Percentiles rank a stretch among this genome's conserved stretches.
Conservation (phyloP, 768 basidiomycete species). For the Hericium erinaceus region DNA sequence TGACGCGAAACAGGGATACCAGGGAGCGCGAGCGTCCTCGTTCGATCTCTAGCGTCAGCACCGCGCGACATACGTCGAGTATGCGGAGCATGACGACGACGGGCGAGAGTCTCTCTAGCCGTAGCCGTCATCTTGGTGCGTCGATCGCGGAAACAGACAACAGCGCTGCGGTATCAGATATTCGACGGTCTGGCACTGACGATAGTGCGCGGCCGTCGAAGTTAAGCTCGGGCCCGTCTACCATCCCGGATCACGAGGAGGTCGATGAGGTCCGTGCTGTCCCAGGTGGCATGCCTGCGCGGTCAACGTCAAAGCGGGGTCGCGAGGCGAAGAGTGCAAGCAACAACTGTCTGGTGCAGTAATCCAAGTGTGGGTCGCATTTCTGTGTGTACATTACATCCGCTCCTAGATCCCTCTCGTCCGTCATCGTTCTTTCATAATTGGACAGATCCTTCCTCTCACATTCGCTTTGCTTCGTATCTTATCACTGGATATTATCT, state of each 20-base stretch:
- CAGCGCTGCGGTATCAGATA: neutral
- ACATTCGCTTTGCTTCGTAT: neutral
- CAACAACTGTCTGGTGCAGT: conserved; percentile 1
- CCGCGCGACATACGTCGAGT: conserved; percentile 42
- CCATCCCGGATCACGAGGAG: neutral
- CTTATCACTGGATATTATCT: conserved; percentile 3
- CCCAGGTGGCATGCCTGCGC: neutral
- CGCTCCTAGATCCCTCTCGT: neutral
- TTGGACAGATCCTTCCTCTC: neutral
- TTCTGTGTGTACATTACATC: neutral
- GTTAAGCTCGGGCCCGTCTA: neutral
- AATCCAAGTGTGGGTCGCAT: conserved; percentile 3
- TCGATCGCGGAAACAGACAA: conserved; percentile 1
- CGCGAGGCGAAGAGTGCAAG: conserved; percentile 3
- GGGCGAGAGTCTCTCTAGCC: conserved; percentile 33
- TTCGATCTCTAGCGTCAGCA: conserved; percentile 53
- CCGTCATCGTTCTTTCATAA: neutral
- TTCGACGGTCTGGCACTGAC: neutral
- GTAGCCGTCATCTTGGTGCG: conserved; percentile 20
- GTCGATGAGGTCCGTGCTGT: neutral
- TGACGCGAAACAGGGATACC: conserved; percentile 25
- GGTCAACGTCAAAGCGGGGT: neutral
- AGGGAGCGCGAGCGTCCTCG: conserved; percentile 37
- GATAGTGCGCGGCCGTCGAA: neutral
- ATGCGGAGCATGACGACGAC: conserved; percentile 48